A percentile compares a stretch with the other conserved stretches of the same genome.
Evolutionary conservation across 1,284 basidiomycete genomes (phyloP).

Genomic region (Melampsora occidentalis): DNA sequence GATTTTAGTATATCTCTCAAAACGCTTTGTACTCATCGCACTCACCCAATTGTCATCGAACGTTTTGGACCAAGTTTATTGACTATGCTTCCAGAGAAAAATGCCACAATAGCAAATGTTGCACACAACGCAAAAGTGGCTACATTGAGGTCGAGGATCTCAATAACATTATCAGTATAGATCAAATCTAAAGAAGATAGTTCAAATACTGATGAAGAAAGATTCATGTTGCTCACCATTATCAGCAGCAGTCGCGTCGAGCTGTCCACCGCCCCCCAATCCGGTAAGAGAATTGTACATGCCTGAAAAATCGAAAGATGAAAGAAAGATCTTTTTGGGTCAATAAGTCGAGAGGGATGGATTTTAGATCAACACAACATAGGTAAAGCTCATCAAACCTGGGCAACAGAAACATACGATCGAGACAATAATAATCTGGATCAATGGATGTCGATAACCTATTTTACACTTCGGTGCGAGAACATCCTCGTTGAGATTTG

Average conservation of each 20-base stretch:
- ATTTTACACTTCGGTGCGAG: not conserved
- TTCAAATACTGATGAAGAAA: not conserved
- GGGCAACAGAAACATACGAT: slow-evolving; percentile 43
- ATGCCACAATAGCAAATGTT: slow-evolving; percentile 50
- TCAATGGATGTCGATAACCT: slow-evolving; percentile 12
- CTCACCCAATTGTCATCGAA: slow-evolving; percentile 68
- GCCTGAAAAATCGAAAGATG: slow-evolving; percentile 55
- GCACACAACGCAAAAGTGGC: slow-evolving; percentile 47
- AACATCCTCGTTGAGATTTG: too few species aligned
- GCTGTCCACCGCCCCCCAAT: slow-evolving; percentile 57
- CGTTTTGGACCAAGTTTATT: slow-evolving; percentile 66
- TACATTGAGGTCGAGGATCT: slow-evolving; percentile 29
- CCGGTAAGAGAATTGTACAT: slow-evolving; percentile 61
- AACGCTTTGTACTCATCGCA: not conserved
- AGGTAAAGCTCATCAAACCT: not conserved
- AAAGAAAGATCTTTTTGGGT: not conserved
- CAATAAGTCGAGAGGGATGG: not conserved
- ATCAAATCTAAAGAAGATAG: slow-evolving; percentile 10
- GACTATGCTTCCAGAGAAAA: slow-evolving; percentile 66
- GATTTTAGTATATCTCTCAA: not conserved
- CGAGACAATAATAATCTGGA: slow-evolving; percentile 40
- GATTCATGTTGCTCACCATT: slow-evolving; percentile 14
- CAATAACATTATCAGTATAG: slow-evolving; percentile 7
- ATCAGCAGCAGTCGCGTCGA: slow-evolving; percentile 32
- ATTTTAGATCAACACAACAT: not conserved